Evolutionary conservation across 1,139 yeast genomes (phyloP).

Genomic region (Petasospora fabianii): DNA sequence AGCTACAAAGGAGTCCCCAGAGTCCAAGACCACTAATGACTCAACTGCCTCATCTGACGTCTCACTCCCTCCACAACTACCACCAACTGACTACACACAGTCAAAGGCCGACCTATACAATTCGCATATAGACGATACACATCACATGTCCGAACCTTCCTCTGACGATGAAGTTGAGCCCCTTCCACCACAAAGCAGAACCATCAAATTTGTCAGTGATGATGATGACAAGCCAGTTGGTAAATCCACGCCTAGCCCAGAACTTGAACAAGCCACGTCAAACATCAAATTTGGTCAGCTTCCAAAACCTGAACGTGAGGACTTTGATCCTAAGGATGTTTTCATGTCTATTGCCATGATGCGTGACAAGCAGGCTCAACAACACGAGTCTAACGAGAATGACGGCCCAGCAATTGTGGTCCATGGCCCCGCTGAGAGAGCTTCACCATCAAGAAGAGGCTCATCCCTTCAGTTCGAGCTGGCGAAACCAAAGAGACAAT

Average conservation of each 20-base stretch:
- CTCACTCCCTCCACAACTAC: conserved; percentile 6
- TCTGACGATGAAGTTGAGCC: conserved; percentile 10
- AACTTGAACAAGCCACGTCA: background rate
- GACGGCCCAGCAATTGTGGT: conserved; percentile 77
- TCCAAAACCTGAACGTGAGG: conserved; percentile 42
- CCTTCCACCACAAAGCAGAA: conserved; percentile 14
- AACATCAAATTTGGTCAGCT: conserved; percentile 38
- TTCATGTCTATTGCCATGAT: conserved; percentile 77
- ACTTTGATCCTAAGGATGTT: conserved; percentile 79
- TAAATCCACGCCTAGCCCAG: background rate
- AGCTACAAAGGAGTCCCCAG: conserved; percentile 12
- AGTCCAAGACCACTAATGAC: conserved; percentile 10
- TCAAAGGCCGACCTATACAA: conserved; percentile 6
- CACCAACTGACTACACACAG: conserved; percentile 4
- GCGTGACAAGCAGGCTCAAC: conserved; percentile 43
- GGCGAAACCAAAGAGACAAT: conserved; percentile 17
- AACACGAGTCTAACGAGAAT: conserved; percentile 12
- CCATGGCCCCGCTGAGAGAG: conserved; percentile 73
- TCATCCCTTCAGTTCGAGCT: conserved; percentile 24
- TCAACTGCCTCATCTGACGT: conserved; percentile 10
- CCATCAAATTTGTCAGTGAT: conserved; percentile 18
- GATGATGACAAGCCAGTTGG: conserved; percentile 30
- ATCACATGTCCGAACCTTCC: conserved; percentile 18
- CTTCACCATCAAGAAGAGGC: conserved; percentile 29
- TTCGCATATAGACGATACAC: conserved; percentile 1